Percentiles rank a stretch among this genome's conserved stretches.
phyloP scores from a whole-genome alignment of 129 eudicot genomes.

The Flaveria robusta region DNA sequence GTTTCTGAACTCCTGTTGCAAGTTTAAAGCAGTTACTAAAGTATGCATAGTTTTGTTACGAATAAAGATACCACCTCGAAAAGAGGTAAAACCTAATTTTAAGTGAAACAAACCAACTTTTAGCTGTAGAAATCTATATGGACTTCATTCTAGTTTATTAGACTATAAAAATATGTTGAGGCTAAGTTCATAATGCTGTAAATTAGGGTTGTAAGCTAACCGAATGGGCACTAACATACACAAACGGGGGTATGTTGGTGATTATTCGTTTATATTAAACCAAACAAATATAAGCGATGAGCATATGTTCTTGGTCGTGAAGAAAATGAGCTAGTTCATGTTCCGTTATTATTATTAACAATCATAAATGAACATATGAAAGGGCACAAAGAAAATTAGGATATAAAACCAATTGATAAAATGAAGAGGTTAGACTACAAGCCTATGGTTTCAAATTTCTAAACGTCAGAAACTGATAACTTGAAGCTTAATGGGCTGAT shows the following conservation, averaged over 20 bases:
- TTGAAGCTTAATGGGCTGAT: conserved; percentile 2
- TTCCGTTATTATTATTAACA: not conserved
- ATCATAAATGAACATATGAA: not conserved
- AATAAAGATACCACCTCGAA: not conserved
- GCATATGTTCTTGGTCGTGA: not conserved
- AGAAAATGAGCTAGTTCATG: not conserved
- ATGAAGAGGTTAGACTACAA: not conserved
- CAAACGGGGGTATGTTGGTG: not conserved
- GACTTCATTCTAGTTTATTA: conserved; percentile 3
- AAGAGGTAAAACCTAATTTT: not conserved
- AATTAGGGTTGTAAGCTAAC: not conserved
- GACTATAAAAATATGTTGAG: not conserved
- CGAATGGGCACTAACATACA: not conserved
- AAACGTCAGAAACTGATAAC: not conserved
- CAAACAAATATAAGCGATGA: not conserved
- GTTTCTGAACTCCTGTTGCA: conserved; percentile 50
- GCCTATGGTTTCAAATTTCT: not conserved
- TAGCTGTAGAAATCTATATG: not conserved
- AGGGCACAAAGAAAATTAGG: not conserved
- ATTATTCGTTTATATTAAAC: not conserved
- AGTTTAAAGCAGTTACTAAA: conserved; percentile 8
- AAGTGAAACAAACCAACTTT: conserved; percentile 3
- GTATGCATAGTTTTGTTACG: not conserved
- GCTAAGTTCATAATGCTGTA: not conserved
- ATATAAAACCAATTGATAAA: not conserved